phyloP scores from a whole-genome alignment of 306 rosid genomes.

The Arachis hypogaea region DNA sequence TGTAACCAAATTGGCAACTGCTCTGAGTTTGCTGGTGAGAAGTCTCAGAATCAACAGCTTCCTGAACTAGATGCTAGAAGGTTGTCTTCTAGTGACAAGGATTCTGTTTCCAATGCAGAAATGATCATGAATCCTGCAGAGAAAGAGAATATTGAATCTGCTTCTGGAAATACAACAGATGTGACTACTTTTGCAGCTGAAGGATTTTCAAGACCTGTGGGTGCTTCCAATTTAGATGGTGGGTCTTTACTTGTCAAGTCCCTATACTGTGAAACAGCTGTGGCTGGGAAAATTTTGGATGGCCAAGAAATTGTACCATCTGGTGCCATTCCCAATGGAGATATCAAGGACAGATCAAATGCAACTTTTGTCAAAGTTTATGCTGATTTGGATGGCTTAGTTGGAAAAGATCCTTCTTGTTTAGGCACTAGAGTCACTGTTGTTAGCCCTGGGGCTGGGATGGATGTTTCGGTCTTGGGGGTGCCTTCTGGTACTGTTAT shows the following conservation, averaged over 20 bases:
- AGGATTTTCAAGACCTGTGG: slow-evolving; percentile 35
- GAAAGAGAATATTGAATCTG: slow-evolving; percentile 40
- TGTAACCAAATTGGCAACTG: slow-evolving; percentile 19
- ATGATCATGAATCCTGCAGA: slow-evolving; percentile 40
- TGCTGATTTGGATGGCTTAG: slow-evolving; percentile 34
- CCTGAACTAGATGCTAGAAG: slow-evolving; percentile 39
- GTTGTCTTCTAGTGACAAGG: slow-evolving; percentile 37
- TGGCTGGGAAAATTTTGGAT: slow-evolving; percentile 33
- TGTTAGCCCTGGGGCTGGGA: slow-evolving; percentile 42
- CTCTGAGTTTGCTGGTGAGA: slow-evolving; percentile 30
- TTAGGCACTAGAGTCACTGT: slow-evolving; percentile 36
- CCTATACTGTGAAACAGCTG: slow-evolving; percentile 26
- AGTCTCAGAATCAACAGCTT: slow-evolving; percentile 37
- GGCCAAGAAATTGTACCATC: slow-evolving; percentile 41
- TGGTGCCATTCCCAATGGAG: slow-evolving; percentile 30
- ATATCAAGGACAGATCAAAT: slow-evolving; percentile 39
- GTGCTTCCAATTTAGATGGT: slow-evolving; percentile 42
- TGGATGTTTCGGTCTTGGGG: slow-evolving; percentile 44
- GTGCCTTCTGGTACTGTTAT: slow-evolving; percentile 46
- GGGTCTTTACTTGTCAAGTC: slow-evolving; percentile 40
- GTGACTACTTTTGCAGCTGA: slow-evolving; percentile 39
- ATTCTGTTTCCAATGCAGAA: slow-evolving; percentile 38
- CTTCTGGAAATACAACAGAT: slow-evolving; percentile 44
- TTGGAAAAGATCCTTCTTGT: slow-evolving; percentile 39
- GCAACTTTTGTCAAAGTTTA: slow-evolving; percentile 38